Percentiles rank a stretch among this genome's conserved stretches.
phyloP scores from a whole-genome alignment of 495 filamentous ascomycete species.

The Penicillium cinerascens region DNA sequence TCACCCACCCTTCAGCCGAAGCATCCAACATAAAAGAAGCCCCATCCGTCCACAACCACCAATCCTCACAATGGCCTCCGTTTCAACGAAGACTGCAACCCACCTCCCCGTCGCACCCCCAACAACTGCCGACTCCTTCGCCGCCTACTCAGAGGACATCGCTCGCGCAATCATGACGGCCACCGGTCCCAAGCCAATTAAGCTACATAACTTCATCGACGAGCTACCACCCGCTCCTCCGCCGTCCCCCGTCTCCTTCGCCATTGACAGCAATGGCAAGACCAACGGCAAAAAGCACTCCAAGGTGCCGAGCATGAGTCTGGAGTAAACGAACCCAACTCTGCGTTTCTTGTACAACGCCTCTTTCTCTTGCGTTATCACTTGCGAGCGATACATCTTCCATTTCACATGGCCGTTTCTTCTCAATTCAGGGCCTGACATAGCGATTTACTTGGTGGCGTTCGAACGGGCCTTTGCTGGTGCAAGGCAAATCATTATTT shows the following conservation, averaged over 20 bases:
- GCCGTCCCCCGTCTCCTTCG: slow-evolving; percentile 45
- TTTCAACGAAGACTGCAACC: slow-evolving; percentile 17
- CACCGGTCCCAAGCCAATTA: slow-evolving; percentile 18
- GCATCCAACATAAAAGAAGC: not conserved
- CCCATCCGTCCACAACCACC: not conserved
- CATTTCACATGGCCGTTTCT: not conserved
- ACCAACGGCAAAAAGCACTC: slow-evolving; percentile 6
- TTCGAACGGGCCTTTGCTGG: not conserved
- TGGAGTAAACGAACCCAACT: slow-evolving; percentile 13
- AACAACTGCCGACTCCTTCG: slow-evolving; percentile 19
- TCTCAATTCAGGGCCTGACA: not conserved
- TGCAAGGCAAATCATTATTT: not conserved
- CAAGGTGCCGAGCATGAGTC: slow-evolving; percentile 19
- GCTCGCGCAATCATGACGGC: slow-evolving; percentile 38
- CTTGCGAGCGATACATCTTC: not conserved
- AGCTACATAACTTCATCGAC: slow-evolving; percentile 28
- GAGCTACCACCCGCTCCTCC: slow-evolving; percentile 45
- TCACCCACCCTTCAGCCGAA: not conserved
- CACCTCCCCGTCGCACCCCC: slow-evolving; percentile 21
- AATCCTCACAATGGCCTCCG: slow-evolving; percentile 21
- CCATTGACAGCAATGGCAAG: slow-evolving; percentile 17
- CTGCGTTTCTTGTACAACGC: not conserved
- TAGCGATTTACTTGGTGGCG: slow-evolving; percentile 14
- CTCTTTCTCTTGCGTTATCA: not conserved
- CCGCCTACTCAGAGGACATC: slow-evolving; percentile 41